Evolutionary conservation across 1,284 basidiomycete species (phyloP), one percentile per base, ranked within the genome.

Genomic region (Puccinia novopanici): DNA sequence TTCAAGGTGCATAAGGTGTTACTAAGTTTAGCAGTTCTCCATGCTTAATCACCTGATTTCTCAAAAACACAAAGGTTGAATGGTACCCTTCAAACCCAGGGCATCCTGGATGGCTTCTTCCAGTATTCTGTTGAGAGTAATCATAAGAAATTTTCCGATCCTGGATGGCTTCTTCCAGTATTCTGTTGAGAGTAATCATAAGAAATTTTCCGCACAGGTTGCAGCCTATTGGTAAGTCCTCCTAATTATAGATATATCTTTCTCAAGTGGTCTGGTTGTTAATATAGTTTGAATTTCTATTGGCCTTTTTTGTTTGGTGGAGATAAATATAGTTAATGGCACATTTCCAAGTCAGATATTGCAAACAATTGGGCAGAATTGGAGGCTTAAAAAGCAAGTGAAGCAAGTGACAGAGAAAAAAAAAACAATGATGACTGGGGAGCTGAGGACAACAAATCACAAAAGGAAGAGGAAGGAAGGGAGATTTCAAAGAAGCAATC

Each of bases 31-130:
- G n/a, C n/a, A n/a, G n/a, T n/a, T n/a, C n/a, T n/a, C n/a, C n/a
- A n/a, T n/a, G n/a, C n/a, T n/a, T n/a, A n/a, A n/a, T n/a, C n/a
- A n/a, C n/a, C n/a, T n/a, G n/a, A n/a, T n/a, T n/a, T n/a, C n/a
- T n/a, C n/a, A n/a, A n/a, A 85, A 82, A 84, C 83, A 74, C 83
- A 84, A 61, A 77, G 84, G n/a, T 45, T 78, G 24, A 68, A 48
- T 70, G 76, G 76, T 8, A 48, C 68, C 3, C 34, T 52, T 40
- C 65, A 40, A 55, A 78, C 76, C 9, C 76, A 78, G 54, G 76
- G 65, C n/a, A 42, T 78, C 42, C 52, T 78, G 65, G 76, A 78
- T 37, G 52, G 27, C 55, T 78, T 71, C n/a, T 78, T 78, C 45
- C 65, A 78, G 50, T 67, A 67, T 68, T 76, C 75, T 22, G 45